Evolutionary conservation across 345 rosid species (phyloP), one percentile per base, ranked within the genome.

Genomic region (Schrenkiella parvula): DNA sequence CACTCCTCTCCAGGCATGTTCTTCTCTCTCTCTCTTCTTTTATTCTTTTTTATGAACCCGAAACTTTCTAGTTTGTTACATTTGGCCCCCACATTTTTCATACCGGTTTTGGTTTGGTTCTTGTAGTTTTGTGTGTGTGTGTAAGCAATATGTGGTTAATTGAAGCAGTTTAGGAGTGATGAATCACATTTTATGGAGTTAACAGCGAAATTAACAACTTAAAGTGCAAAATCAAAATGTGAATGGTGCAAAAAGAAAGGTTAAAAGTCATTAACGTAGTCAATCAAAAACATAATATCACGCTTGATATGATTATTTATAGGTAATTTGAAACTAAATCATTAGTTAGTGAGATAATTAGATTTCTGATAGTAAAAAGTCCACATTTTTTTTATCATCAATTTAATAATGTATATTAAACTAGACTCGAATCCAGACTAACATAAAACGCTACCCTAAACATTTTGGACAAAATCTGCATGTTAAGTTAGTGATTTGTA

Each of bases 1-100:
- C 82, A 85, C 93, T 29, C 97, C 98, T 64, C 84, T 93, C 66
- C 97, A 93, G 96, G 96, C 55, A 72, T 73, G 81, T 59, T 37
- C 38, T 52, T 44, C 10, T 56, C 21, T 51, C n/a, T n/a, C 31
- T 19, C 48, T 73, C 7, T 6, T 31, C 1, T 19, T 29, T 59
- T 8, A 4, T 21, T 57, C 26, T 51, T 0, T 29, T 34, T 23
- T 38, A 4, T 12, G 22, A 73, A 11, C 34, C 72, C 48, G 2
- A 26, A 26, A 46, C 11, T 65, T 46, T 56, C 23, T 46, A 5
- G 4, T 65, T 65, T 56, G 1, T 65, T 46, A 25, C 25, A 46
- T 55, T 25, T 55, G 13, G 2, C 71, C 76, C 70, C 64, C 8
- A 41, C 8, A 22, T 2, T 57, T 42, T 57, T 42, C 9, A 9